Base-by-base conservation (phyloP, 148 eudicot genomes). In the Persicaria maculosa region DNA sequence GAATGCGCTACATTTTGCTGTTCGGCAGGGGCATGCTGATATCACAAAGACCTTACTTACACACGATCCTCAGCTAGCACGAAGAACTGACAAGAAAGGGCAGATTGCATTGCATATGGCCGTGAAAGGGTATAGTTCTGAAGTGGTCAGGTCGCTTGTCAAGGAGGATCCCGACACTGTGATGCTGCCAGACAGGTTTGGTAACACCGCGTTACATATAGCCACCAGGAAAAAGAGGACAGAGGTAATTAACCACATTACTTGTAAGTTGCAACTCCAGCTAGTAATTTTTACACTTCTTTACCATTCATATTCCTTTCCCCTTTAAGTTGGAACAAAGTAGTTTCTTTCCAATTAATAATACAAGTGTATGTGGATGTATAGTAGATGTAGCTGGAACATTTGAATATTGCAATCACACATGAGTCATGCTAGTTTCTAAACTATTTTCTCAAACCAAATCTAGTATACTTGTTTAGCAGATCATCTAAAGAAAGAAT, bases 21-120 rank as follows among this genome's bases (percentile, higher is more conserved):
- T 88, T 9, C 74, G 96, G 14, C 96, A 88, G 44, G 93, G 96
- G 47, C 92, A 91, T 77, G 88, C 75, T 22, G 88, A 83, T 1
- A 78, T 88, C 46, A 90, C 87, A 12, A 81, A 79, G 78, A 82
- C 85, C 54, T 80, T 91, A 79, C 87, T 91, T 6, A 77, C 80
- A 0, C 84, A 78, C 74, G 87, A 89, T 68, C 86, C 83, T 12
- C 87, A 85, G 65, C 72, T 91, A 11, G 86, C 89, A 58, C 72
- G 90, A 75, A 81, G 85, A 76, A 89, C 83, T 4, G 97, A 91
- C 75, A 91, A 86, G 77, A 91, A 91, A 72, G 97, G 93, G 36
- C 97, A 91, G 69, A 91, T 88, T 77, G 83, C 93, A 6, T 80
- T 91, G 78, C 97, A 91, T 78, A 89, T 91, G 93, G 93, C 97